Percentiles rank a stretch among this genome's conserved stretches.
phyloP scores from a whole-genome alignment of 129 eudicot species.

The carrot (Daucus carota) region DNA sequence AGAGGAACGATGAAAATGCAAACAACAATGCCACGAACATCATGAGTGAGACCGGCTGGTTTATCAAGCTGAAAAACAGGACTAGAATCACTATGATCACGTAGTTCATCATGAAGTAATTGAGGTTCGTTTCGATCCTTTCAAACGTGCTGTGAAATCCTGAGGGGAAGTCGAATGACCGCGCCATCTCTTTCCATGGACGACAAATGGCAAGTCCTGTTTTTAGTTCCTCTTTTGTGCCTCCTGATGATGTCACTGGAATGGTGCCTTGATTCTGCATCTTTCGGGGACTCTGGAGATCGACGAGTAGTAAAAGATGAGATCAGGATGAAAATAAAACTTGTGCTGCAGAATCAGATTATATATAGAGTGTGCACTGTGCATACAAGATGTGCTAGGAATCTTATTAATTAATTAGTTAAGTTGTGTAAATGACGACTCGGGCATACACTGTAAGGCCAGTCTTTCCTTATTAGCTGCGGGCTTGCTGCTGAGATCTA shows the following conservation, averaged over 20 bases:
- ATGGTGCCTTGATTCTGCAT: background rate
- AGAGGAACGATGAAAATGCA: constrained; percentile 20
- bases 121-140: constrained; percentile 38
- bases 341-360: too few relatives aligned
- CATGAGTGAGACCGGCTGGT: constrained; percentile 33
- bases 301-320: background rate
- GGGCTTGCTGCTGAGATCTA: background rate
- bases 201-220: constrained; percentile 12
- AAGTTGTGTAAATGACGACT: background rate
- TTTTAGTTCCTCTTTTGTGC: background rate
- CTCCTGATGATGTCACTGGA: background rate
- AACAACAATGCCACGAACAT: constrained; percentile 37
- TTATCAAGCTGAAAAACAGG: constrained; percentile 47
- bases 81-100: constrained; percentile 34
- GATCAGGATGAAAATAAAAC: background rate
- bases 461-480: background rate
- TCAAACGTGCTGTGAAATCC: constrained; percentile 29
- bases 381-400: background rate
- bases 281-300: background rate
- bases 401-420: background rate
- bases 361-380: background rate
- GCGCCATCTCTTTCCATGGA: constrained; percentile 57
- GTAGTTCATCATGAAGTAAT: constrained; percentile 61
- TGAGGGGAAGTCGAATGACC: constrained; percentile 28
- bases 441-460: background rate